These are phyloP conservation scores for Stephanodiscus triporus DNA, from an alignment of 108 stramenopile species.

Conservation along the genomic window DNA sequence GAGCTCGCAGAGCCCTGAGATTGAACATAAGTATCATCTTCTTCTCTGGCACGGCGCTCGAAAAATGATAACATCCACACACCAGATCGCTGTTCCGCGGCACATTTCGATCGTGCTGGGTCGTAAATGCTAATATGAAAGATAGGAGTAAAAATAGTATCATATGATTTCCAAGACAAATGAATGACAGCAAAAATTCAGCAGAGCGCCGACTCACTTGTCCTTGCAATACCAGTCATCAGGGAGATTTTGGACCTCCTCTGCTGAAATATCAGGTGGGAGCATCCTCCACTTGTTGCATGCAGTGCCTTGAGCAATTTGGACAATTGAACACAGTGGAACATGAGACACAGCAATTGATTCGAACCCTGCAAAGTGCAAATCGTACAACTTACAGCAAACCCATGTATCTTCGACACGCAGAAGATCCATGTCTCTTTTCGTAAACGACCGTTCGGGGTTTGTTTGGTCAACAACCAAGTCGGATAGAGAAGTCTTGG, in stretches of 20 bases:
- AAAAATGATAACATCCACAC: slow-evolving; percentile 6
- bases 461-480: slow-evolving; percentile 68
- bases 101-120: slow-evolving; percentile 12
- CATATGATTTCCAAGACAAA: background rate
- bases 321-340: slow-evolving; percentile 29
- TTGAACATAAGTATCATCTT: slow-evolving; percentile 5
- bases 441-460: slow-evolving; percentile 58
- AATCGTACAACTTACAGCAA: slow-evolving; percentile 18
- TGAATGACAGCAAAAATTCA: background rate
- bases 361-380: background rate
- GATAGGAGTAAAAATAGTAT: background rate
- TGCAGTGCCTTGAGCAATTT: slow-evolving; percentile 12
- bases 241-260: slow-evolving; percentile 27
- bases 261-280: slow-evolving; percentile 24
- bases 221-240: slow-evolving; percentile 45
- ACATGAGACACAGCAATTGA: background rate
- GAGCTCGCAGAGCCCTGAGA: slow-evolving; percentile 9
- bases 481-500: slow-evolving; percentile 63
- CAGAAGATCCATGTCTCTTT: slow-evolving; percentile 59
- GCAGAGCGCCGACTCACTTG: slow-evolving; percentile 27
- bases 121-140: slow-evolving; percentile 12
- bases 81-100: slow-evolving; percentile 3
- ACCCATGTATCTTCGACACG: slow-evolving; percentile 62
- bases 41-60: slow-evolving; percentile 13
- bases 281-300: slow-evolving; percentile 64